A percentile compares a stretch with the other conserved stretches of the same genome.
These are phyloP conservation scores for Clarireedia paspali DNA, from an alignment of 2,329 filamentous ascomycete species.

Conservation along the genomic window DNA sequence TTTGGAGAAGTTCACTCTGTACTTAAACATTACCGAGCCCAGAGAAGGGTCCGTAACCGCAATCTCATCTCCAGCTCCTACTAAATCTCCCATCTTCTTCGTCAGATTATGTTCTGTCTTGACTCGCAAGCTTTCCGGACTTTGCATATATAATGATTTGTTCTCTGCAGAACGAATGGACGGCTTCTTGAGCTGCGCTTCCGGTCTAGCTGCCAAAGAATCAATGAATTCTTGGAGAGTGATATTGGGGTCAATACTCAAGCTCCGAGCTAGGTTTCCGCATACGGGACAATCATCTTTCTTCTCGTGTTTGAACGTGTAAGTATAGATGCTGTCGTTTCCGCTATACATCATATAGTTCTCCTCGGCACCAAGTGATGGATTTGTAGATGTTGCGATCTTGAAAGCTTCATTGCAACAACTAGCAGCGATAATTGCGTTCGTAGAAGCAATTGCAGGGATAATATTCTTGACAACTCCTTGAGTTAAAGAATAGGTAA, in stretches of 20 bases:
- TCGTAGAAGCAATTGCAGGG: slow-evolving; percentile 94
- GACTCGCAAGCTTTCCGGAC: slow-evolving; percentile 72
- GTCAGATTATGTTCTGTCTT: slow-evolving; percentile 75
- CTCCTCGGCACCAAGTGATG: slow-evolving; percentile 66
- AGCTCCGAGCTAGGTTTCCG: slow-evolving; percentile 69
- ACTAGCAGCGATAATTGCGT: slow-evolving; percentile 89
- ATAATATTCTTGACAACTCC: slow-evolving; percentile 99
- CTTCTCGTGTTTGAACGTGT: slow-evolving; percentile 91
- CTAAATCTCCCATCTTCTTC: slow-evolving; percentile 68
- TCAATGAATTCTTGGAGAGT: slow-evolving; percentile 83
- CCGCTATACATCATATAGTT: slow-evolving; percentile 99
- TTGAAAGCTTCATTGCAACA: slow-evolving; percentile 98
- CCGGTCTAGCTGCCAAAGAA: slow-evolving; percentile 71
- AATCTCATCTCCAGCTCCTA: slow-evolving; percentile 78
- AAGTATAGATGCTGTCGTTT: slow-evolving; percentile 92
- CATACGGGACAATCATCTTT: slow-evolving; percentile 95
- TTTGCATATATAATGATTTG: slow-evolving; percentile 86
- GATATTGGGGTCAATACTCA: slow-evolving; percentile 60
- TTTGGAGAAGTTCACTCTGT: slow-evolving; percentile 24
- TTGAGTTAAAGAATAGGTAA: slow-evolving; percentile 93
- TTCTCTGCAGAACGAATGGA: slow-evolving; percentile 73
- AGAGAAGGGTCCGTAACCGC: slow-evolving; percentile 92
- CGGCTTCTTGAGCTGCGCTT: slow-evolving; percentile 90
- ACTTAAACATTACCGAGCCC: slow-evolving; percentile 36
- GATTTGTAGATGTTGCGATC: slow-evolving; percentile 75